phyloP scores from a whole-genome alignment of 495 filamentous ascomycete species.

The Evansstolkia leycettana region DNA sequence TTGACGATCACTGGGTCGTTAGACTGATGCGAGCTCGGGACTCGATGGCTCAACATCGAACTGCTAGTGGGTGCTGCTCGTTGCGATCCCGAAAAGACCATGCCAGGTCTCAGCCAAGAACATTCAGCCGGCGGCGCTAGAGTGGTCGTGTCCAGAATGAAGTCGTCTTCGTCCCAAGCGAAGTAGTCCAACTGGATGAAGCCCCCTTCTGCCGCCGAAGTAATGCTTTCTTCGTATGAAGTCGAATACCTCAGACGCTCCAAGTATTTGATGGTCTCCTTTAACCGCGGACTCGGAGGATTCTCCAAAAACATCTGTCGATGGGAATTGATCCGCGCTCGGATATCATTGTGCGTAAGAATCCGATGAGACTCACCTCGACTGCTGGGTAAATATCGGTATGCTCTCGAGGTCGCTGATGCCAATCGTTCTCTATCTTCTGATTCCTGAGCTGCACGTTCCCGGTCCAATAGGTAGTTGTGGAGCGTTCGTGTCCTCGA shows the following conservation, averaged over 20 bases:
- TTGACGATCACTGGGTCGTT: constrained; percentile 30
- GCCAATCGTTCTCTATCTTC: constrained; percentile 20
- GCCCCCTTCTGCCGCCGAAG: constrained; percentile 35
- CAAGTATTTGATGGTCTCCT: constrained; percentile 54
- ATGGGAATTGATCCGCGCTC: constrained; percentile 35
- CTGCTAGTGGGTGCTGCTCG: constrained; percentile 25
- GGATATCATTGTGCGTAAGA: constrained; percentile 31
- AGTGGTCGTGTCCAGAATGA: constrained; percentile 44
- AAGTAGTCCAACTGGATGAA: constrained; percentile 32
- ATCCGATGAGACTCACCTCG: constrained; percentile 18
- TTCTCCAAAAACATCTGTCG: constrained; percentile 39
- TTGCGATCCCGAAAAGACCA: constrained; percentile 53
- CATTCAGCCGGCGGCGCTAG: constrained; percentile 43
- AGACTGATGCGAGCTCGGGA: constrained; percentile 13
- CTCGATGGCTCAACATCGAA: constrained; percentile 13
- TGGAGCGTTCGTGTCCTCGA: constrained; percentile 33
- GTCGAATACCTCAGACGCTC: constrained; percentile 44
- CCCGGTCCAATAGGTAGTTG: constrained; percentile 31
- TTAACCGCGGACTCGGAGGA: constrained; percentile 31
- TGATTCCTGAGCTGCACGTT: constrained; percentile 17
- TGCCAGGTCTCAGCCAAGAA: constrained; percentile 55
- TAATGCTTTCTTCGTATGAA: constrained; percentile 43
- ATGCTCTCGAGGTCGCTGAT: constrained; percentile 17
- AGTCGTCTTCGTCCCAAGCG: constrained; percentile 42
- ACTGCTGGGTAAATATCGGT: constrained; percentile 23